phyloP scores from a whole-genome alignment of 495 filamentous ascomycete species.

The Clavariopsis aquatica region DNA sequence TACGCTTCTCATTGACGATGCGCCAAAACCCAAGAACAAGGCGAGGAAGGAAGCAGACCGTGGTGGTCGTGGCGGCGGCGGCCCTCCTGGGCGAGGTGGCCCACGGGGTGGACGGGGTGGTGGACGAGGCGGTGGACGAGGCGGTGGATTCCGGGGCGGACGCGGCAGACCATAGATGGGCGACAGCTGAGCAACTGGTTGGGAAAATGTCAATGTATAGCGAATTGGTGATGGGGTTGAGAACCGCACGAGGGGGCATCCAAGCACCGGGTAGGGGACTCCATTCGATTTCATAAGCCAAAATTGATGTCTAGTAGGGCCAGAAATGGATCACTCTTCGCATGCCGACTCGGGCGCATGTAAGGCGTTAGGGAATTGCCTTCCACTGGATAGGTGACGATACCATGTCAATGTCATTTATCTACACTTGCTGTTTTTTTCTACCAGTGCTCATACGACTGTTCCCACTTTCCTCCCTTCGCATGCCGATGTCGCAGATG shows the following conservation, averaged over 20 bases:
- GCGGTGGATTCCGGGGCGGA: conserved; percentile 24
- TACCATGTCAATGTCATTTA: background rate
- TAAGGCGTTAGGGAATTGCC: background rate
- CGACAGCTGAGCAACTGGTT: background rate
- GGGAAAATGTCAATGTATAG: background rate
- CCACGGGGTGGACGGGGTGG: conserved; percentile 53
- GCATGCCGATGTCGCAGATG: background rate
- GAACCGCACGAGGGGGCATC: background rate
- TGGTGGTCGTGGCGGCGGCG: conserved; percentile 49
- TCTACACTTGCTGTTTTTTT: background rate
- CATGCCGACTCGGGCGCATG: background rate
- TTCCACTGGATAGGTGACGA: background rate
- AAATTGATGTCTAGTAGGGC: conserved; percentile 6
- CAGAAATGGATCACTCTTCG: background rate
- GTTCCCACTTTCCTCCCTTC: background rate
- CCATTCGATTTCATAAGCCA: conserved; percentile 3
- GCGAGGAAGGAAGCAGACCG: conserved; percentile 87
- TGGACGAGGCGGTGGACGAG: conserved; percentile 35
- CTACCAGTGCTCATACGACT: too few relatives aligned
- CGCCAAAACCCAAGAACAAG: conserved; percentile 99
- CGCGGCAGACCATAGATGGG: conserved; percentile 34
- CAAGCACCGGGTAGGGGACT: conserved; percentile 15
- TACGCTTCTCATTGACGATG: conserved; percentile 90
- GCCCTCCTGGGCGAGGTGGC: conserved; percentile 56
- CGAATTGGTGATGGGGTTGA: background rate